Conservation (phyloP, 1,284 basidiomycete genomes). For the Pascua sp. region DNA sequence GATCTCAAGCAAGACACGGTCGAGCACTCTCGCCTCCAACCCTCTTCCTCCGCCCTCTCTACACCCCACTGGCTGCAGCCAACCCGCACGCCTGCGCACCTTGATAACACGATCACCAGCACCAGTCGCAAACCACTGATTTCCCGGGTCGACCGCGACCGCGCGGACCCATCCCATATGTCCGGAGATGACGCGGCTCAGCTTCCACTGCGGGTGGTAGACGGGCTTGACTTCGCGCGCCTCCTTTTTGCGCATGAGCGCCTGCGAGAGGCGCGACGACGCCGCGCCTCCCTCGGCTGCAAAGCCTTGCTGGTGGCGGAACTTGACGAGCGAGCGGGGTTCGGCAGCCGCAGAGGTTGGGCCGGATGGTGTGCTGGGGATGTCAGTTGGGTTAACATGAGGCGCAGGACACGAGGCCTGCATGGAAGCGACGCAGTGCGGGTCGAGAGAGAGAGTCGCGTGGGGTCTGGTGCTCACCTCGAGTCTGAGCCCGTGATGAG, state of each 20-base stretch:
- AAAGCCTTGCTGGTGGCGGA: conserved; percentile 50
- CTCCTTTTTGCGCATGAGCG: conserved; percentile 83
- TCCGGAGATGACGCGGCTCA: conserved; percentile 93
- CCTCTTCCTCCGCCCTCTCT: too few relatives aligned
- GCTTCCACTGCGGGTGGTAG: conserved; percentile 91
- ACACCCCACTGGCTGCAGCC: too few relatives aligned
- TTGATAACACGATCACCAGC: conserved; percentile 98
- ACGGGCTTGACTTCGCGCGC: conserved; percentile 87
- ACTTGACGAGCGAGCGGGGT: conserved; percentile 44
- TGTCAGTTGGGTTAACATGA: too few relatives aligned
- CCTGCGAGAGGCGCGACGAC: conserved; percentile 67
- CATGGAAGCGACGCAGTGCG: too few relatives aligned
- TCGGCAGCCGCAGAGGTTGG: conserved; percentile 1
- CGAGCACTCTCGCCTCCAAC: too few relatives aligned
- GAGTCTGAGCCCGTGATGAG: conserved; percentile 6
- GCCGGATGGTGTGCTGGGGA: too few relatives aligned
- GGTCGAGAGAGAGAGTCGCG: too few relatives aligned
- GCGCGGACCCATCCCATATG: conserved; percentile 98
- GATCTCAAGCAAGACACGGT: too few relatives aligned
- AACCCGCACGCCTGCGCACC: conserved; percentile 37
- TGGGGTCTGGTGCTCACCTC: background rate
- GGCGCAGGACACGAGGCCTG: too few relatives aligned
- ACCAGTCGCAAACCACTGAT: conserved; percentile 97
- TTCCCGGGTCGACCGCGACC: conserved; percentile 93
- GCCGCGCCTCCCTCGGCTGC: conserved; percentile 48